These are phyloP conservation scores for Anisogramma anomala DNA, from an alignment of 2,329 filamentous ascomycete genomes.

Conservation along the genomic window DNA sequence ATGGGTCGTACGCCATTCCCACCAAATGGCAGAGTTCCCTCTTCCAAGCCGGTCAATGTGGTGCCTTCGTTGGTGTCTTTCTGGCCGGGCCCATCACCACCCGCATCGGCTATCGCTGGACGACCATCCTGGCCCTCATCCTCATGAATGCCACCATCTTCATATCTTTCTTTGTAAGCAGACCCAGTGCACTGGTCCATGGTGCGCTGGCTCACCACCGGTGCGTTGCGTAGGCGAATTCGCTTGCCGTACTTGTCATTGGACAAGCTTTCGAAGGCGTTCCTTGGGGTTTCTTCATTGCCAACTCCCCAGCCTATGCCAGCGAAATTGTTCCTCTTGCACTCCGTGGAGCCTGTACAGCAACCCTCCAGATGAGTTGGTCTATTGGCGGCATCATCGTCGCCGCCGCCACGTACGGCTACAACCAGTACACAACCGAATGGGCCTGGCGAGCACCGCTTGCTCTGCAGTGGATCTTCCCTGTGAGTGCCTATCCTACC, in stretches of 20 bases:
- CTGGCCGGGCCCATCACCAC: conserved; percentile 49
- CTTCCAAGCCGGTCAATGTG: conserved; percentile 41
- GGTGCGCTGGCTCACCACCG: neutral
- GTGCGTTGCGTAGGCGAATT: conserved; percentile 21
- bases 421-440: conserved; percentile 27
- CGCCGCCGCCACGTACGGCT: conserved; percentile 42
- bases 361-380: conserved; percentile 57
- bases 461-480: conserved; percentile 48
- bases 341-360: conserved; percentile 45
- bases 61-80: conserved; percentile 49
- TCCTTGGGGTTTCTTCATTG: conserved; percentile 56
- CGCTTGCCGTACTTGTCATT: conserved; percentile 33
- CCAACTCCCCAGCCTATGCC: conserved; percentile 52
- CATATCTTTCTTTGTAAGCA: conserved; percentile 29
- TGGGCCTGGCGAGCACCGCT: conserved; percentile 38
- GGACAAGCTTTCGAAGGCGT: conserved; percentile 49
- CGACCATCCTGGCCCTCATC: conserved; percentile 43
- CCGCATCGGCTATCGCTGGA: conserved; percentile 46
- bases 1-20: conserved; percentile 28
- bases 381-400: conserved; percentile 52
- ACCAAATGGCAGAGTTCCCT: conserved; percentile 48
- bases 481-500: conserved; percentile 16
- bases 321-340: conserved; percentile 48
- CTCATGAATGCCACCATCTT: conserved; percentile 49
- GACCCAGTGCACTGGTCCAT: no score